Conservation (phyloP, 768 basidiomycete genomes). For the Multifurca ochricompacta region DNA sequence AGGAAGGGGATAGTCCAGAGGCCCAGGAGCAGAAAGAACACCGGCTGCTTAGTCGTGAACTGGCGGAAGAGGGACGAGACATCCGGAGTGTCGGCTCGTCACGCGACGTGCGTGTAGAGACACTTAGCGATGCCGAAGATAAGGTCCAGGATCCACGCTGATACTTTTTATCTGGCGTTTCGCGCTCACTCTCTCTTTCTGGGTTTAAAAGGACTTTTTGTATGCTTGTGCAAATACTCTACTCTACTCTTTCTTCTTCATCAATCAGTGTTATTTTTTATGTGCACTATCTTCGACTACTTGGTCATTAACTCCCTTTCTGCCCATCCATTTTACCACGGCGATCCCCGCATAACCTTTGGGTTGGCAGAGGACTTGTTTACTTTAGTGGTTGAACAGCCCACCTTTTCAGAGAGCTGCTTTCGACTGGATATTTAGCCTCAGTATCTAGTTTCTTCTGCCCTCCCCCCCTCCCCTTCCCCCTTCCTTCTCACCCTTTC, state of each 20-base stretch:
- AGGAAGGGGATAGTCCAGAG: conserved; percentile 64
- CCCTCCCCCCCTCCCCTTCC: background rate
- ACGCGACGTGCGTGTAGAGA: conserved; percentile 73
- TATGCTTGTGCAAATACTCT: conserved; percentile 20
- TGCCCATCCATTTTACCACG: background rate
- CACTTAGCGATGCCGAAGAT: conserved; percentile 43
- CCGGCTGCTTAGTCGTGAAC: conserved; percentile 56
- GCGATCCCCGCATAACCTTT: background rate
- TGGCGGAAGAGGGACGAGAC: conserved; percentile 86
- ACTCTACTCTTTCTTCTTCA: conserved; percentile 11
- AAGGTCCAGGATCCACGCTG: conserved; percentile 23
- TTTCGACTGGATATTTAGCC: conserved; percentile 9
- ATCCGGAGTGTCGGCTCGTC: conserved; percentile 77
- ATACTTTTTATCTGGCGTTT: background rate
- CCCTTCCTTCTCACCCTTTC: background rate
- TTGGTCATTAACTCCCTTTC: conserved; percentile 10
- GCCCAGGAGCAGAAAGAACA: conserved; percentile 31
- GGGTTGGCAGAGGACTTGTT: conserved; percentile 6
- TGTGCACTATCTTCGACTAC: conserved; percentile 15
- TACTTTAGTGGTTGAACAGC: conserved; percentile 14
- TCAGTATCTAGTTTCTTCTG: conserved; percentile 6
- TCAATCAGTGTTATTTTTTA: conserved; percentile 18
- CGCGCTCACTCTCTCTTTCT: background rate
- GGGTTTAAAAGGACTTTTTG: conserved; percentile 18
- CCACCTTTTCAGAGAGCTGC: conserved; percentile 4